Evolutionary conservation across 176 grass and related monocot genomes (phyloP).

Genomic region (Aegilops bicornis): DNA sequence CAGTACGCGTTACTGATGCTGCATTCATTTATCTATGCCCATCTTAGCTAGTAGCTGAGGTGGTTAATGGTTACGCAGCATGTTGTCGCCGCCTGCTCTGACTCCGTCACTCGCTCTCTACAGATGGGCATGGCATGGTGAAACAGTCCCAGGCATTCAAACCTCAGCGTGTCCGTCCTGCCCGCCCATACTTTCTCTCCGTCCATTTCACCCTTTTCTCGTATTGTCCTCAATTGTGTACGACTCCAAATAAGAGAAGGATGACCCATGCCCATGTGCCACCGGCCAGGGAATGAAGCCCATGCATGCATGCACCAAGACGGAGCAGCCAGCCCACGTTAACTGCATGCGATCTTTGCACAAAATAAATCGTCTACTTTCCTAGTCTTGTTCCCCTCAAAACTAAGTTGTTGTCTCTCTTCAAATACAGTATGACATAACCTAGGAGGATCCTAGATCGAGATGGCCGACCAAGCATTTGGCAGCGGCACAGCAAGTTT

Average conservation of each 20-base stretch:
- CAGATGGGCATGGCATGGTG: not conserved
- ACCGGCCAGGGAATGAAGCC: not conserved
- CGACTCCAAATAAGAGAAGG: no score
- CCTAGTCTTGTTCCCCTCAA: not conserved
- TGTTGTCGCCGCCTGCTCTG: not conserved
- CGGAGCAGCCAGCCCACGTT: not conserved
- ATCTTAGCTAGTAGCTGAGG: not conserved
- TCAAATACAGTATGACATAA: no score
- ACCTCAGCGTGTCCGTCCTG: not conserved
- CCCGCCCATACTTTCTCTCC: not conserved
- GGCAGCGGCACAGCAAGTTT: not conserved
- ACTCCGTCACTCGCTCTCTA: not conserved
- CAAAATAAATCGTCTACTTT: not conserved
- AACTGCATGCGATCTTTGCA: not conserved
- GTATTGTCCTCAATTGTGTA: no score
- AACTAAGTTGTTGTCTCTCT: no score
- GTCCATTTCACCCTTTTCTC: not conserved
- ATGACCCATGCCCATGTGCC: slow-evolving; percentile 2
- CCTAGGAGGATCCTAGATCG: not conserved
- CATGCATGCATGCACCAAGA: not conserved
- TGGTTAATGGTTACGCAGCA: no score
- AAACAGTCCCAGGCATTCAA: not conserved
- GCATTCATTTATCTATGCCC: not conserved
- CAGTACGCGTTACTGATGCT: not conserved
- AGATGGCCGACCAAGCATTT: slow-evolving; percentile 7